Percentiles rank a stretch among this genome's conserved stretches.
Evolutionary conservation across 306 rosid species (phyloP).

Genomic region (Dicorynia guianensis): DNA sequence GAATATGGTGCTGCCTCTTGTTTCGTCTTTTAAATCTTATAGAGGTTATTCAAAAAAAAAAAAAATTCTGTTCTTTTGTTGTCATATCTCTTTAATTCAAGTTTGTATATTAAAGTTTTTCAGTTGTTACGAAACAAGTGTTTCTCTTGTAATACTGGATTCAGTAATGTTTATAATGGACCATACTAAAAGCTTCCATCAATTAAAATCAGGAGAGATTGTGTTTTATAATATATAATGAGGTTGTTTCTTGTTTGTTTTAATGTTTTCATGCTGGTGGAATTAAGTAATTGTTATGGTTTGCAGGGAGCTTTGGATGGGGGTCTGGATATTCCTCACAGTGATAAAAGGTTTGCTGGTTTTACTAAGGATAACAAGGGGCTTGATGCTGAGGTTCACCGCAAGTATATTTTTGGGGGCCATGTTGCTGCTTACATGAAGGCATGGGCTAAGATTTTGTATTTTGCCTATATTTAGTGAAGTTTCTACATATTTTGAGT

Average conservation of each 20-base stretch:
- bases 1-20: neutral
- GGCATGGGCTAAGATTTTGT: constrained; percentile 39
- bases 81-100: no score
- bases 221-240: no score
- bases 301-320: constrained; percentile 90
- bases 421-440: constrained; percentile 77
- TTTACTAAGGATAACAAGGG: constrained; percentile 67
- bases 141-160: no score
- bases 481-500: neutral
- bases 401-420: constrained; percentile 75
- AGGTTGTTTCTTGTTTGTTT: neutral
- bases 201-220: no score
- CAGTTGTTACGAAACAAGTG: no score
- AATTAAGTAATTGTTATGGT: neutral
- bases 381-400: constrained; percentile 81
- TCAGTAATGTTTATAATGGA: no score
- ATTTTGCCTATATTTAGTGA: neutral
- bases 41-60: no score
- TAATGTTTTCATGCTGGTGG: neutral
- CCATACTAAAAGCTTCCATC: no score
- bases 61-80: no score
- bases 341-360: constrained; percentile 90
- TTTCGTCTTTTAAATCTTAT: neutral
- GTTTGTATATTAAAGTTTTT: no score
- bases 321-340: constrained; percentile 89